Base-by-base conservation (phyloP, 1,284 basidiomycete genomes). In the Inonotus obliquus region DNA sequence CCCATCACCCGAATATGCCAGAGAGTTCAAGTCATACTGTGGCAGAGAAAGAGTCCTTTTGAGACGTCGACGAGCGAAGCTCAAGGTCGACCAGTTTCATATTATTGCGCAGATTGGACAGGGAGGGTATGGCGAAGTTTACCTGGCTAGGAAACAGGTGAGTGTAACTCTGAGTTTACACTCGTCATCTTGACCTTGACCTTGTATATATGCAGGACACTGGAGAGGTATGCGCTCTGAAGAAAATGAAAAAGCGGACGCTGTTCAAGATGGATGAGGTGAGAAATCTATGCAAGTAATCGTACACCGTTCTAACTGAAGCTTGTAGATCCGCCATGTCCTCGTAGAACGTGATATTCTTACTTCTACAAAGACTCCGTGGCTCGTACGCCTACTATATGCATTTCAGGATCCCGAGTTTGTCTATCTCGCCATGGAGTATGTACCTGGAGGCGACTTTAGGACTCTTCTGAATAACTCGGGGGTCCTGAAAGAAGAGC, bases 371-470 rank as follows among this genome's bases (percentile, higher is more conserved):
- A 95, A 96, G 75, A 96, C 94, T 0, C 91, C 94, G 1, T 98
- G 95, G 95, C 83, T 98, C 60, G 96, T 98, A 49, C 81, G 87
- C 21, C 79, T 98, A 9, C 77, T 98, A 3, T 98, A 98, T 71
- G 95, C 95, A 0, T 98, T 98, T 76, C 95, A 98, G 74, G 95
- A 98, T 71, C 78, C 85, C 0, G 80, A 90, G 63, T 82, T 89
- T 69, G 94, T 98, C 29, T 98, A 96, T 72, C 89, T 98, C 54
- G 95, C 95, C 0, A 98, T 98, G 95, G 97, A 99, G 79, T 98
- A 96, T 71, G 95, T 98, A 13, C 95, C 95, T 1, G 95, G 95
- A 39, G 95, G 95, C 57, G 95, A 98, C 72, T 97, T 98, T 78
- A 83, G 96, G 9, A 98, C 95, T 0, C 81, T 98, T 38, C 81